Evolutionary conservation across 495 filamentous ascomycete species (phyloP).

Genomic region (Penicillium coffeae): DNA sequence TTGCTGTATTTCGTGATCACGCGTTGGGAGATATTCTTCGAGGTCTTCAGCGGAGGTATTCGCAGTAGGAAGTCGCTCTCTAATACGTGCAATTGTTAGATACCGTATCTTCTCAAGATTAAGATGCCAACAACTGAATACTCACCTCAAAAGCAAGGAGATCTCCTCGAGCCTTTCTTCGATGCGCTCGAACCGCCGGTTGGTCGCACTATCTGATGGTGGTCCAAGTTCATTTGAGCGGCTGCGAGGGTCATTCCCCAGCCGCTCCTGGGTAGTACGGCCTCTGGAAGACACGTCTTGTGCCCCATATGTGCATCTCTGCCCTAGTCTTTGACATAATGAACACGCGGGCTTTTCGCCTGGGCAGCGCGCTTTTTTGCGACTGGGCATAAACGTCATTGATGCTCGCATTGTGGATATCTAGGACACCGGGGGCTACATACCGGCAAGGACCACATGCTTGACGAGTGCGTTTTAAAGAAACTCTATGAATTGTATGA

Average conservation of each 20-base stretch:
- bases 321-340: conserved; percentile 32
- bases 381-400: conserved; percentile 10
- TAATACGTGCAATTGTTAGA: neutral
- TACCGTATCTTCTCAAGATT: neutral
- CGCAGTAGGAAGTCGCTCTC: neutral
- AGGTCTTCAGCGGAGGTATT: too few species aligned
- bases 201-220: neutral
- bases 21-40: neutral
- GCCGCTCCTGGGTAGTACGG: neutral
- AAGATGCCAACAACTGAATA: neutral
- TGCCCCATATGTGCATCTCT: conserved; percentile 30
- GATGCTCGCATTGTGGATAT: neutral
- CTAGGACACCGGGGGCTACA: neutral
- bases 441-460: conserved; percentile 40
- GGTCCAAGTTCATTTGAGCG: neutral
- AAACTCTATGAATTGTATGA: conserved; percentile 28
- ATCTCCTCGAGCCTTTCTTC: conserved; percentile 25
- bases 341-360: conserved; percentile 38
- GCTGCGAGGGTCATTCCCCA: neutral
- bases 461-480: conserved; percentile 34
- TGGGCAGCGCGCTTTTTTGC: conserved; percentile 41
- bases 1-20: neutral
- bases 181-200: conserved; percentile 17
- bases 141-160: conserved; percentile 18
- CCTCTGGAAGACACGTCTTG: conserved; percentile 3